Percentiles rank a stretch among this genome's conserved stretches.
Conservation (phyloP, 2,329 filamentous ascomycete genomes). For the Alternaria gansuensis region DNA sequence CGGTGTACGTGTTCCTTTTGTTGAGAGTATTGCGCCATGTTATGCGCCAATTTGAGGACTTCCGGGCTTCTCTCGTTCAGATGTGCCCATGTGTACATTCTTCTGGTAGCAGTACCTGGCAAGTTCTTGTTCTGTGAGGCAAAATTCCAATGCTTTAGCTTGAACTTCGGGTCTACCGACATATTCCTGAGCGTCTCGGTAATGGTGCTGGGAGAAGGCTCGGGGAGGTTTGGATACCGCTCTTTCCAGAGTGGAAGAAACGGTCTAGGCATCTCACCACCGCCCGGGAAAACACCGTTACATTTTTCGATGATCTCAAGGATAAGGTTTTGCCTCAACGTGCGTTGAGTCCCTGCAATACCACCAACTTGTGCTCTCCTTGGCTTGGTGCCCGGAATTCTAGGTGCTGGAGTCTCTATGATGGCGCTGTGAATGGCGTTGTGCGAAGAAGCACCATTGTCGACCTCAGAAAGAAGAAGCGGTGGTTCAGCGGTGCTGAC, state of each 20-base stretch:
- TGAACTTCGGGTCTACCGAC: conserved; percentile 56
- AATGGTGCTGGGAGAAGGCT: conserved; percentile 64
- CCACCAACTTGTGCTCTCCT: conserved; percentile 13
- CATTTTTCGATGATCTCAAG: conserved; percentile 64
- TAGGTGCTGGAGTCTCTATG: conserved; percentile 15
- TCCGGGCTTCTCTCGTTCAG: conserved; percentile 56
- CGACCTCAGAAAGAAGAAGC: neutral
- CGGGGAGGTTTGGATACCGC: conserved; percentile 48
- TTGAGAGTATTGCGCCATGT: conserved; percentile 58
- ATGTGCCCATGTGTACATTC: conserved; percentile 60
- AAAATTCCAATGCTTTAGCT: conserved; percentile 60
- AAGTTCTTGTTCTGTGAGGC: conserved; percentile 30
- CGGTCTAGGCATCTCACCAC: conserved; percentile 64
- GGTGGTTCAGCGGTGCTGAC: neutral
- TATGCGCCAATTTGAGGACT: conserved; percentile 60
- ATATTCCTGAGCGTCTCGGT: conserved; percentile 61
- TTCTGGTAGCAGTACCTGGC: conserved; percentile 56
- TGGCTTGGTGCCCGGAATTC: conserved; percentile 16
- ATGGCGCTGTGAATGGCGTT: conserved; percentile 10
- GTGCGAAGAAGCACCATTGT: neutral
- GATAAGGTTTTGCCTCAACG: conserved; percentile 56
- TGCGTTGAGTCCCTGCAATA: conserved; percentile 28
- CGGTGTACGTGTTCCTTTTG: conserved; percentile 13
- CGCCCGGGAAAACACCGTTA: conserved; percentile 65
- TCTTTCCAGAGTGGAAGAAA: conserved; percentile 64